Conservation (phyloP, 2,329 filamentous ascomycete species). For the Alternaria dauci region DNA sequence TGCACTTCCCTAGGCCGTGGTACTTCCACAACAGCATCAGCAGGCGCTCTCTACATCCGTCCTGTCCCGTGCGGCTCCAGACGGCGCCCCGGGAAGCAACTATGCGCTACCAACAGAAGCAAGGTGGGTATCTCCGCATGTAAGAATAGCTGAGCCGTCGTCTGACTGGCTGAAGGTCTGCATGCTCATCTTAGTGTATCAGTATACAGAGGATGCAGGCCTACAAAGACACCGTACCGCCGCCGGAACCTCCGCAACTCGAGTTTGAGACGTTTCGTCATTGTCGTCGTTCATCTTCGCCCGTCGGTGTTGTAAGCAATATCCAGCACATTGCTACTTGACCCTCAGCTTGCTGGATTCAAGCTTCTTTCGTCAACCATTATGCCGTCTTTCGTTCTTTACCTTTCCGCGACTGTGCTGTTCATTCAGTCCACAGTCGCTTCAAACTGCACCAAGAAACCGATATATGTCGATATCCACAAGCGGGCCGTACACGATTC, state of each 20-base stretch:
- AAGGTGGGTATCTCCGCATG: slow-evolving; percentile 25
- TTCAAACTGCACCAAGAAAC: slow-evolving; percentile 51
- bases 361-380: slow-evolving; percentile 30
- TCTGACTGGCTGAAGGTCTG: slow-evolving; percentile 37
- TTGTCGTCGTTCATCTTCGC: slow-evolving; percentile 25
- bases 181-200: slow-evolving; percentile 37
- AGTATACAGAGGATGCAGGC: slow-evolving; percentile 28
- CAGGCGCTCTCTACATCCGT: slow-evolving; percentile 38
- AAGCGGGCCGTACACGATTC: slow-evolving; percentile 54
- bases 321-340: slow-evolving; percentile 17
- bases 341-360: slow-evolving; percentile 41
- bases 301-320: slow-evolving; percentile 13
- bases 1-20: slow-evolving; percentile 27
- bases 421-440: slow-evolving; percentile 49
- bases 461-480: slow-evolving; percentile 57
- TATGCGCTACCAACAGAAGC: slow-evolving; percentile 30
- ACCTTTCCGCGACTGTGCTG: slow-evolving; percentile 44
- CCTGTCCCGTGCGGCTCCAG: slow-evolving; percentile 34
- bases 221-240: slow-evolving; percentile 47
- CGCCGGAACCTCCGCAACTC: slow-evolving; percentile 26
- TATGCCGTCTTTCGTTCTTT: slow-evolving; percentile 42
- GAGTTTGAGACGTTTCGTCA: slow-evolving; percentile 35
- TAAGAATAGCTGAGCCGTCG: slow-evolving; percentile 38
- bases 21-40: slow-evolving; percentile 37
- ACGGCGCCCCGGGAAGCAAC: slow-evolving; percentile 28